phyloP scores from a whole-genome alignment of 2,329 filamentous ascomycete species.

The Fusarium paranaense region DNA sequence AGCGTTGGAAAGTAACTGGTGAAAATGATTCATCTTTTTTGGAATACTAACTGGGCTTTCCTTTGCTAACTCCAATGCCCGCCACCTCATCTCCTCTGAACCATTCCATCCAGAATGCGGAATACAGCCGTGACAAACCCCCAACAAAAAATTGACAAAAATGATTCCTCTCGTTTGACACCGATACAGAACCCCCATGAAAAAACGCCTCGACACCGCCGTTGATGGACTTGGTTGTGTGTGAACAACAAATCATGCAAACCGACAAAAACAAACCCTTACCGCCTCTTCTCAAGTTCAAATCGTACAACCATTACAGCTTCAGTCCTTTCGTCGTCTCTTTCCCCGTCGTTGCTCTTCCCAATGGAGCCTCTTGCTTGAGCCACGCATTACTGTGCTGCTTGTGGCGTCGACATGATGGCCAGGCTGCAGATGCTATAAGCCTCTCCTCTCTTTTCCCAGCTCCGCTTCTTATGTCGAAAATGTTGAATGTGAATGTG shows the following conservation, averaged over 20 bases:
- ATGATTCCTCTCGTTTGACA: neutral
- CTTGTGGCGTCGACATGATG: conserved; percentile 12
- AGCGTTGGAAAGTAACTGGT: neutral
- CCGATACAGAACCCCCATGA: conserved; percentile 7
- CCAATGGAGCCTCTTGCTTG: conserved; percentile 16
- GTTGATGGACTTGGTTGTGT: conserved; percentile 17
- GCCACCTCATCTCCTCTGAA: conserved; percentile 2
- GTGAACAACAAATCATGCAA: conserved; percentile 31
- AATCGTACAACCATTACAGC: conserved; percentile 38
- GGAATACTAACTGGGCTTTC: neutral
- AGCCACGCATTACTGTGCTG: conserved; percentile 4
- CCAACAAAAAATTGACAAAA: neutral
- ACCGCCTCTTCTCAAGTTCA: conserved; percentile 9
- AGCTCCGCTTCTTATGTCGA: conserved; percentile 25
- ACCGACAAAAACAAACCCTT: conserved; percentile 11
- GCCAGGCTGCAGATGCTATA: conserved; percentile 14
- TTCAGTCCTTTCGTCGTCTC: conserved; percentile 5
- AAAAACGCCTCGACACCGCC: conserved; percentile 22
- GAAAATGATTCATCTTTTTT: conserved; percentile 7
- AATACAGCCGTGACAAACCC: conserved; percentile 1
- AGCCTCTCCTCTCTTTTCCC: conserved; percentile 24
- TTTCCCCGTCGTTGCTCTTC: conserved; percentile 10
- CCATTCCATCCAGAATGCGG: conserved; percentile 14
- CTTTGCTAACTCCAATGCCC: conserved; percentile 18
- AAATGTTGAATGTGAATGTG: conserved; percentile 34